phyloP scores from a whole-genome alignment of 257 asterid genomes.

The Verbascum thapsus region DNA sequence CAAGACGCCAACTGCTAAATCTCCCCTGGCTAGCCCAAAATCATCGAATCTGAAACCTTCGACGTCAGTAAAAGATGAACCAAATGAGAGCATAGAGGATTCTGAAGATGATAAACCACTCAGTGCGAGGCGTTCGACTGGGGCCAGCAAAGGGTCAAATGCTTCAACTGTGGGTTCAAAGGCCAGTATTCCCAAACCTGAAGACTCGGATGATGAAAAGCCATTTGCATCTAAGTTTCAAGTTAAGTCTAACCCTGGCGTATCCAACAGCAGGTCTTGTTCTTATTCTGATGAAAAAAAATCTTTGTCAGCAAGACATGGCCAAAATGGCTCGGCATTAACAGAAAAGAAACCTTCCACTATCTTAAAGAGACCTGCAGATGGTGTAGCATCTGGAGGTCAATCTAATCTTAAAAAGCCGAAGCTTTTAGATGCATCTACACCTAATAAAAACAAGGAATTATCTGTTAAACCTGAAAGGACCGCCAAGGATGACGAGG shows the following conservation, averaged over 20 bases:
- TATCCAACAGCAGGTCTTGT: conserved; percentile 45
- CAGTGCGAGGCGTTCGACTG: conserved; percentile 47
- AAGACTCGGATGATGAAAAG: conserved; percentile 80
- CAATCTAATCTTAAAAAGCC: conserved; percentile 63
- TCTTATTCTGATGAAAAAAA: conserved; percentile 48
- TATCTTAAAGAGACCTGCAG: conserved; percentile 57
- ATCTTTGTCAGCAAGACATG: conserved; percentile 45
- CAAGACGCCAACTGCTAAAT: conserved; percentile 53
- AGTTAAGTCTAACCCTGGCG: conserved; percentile 45
- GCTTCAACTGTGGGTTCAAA: conserved; percentile 41
- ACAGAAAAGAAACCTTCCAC: conserved; percentile 52
- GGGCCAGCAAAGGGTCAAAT: conserved; percentile 45
- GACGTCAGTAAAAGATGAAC: conserved; percentile 34
- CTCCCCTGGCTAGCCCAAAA: conserved; percentile 55
- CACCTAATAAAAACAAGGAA: conserved; percentile 41
- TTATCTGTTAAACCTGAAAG: conserved; percentile 54
- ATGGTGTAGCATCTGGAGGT: conserved; percentile 49
- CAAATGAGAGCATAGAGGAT: conserved; percentile 50
- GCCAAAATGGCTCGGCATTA: conserved; percentile 67
- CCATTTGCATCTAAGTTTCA: conserved; percentile 62
- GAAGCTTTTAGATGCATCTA: conserved; percentile 56
- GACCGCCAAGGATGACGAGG: conserved; percentile 70
- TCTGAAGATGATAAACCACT: conserved; percentile 92
- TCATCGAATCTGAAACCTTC: conserved; percentile 50
- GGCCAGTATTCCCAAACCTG: conserved; percentile 49